Percentiles rank a stretch among this genome's conserved stretches.
These are phyloP conservation scores for Cercospora sp. DNA, from an alignment of 2,329 filamentous ascomycete species.

Conservation along the genomic window DNA sequence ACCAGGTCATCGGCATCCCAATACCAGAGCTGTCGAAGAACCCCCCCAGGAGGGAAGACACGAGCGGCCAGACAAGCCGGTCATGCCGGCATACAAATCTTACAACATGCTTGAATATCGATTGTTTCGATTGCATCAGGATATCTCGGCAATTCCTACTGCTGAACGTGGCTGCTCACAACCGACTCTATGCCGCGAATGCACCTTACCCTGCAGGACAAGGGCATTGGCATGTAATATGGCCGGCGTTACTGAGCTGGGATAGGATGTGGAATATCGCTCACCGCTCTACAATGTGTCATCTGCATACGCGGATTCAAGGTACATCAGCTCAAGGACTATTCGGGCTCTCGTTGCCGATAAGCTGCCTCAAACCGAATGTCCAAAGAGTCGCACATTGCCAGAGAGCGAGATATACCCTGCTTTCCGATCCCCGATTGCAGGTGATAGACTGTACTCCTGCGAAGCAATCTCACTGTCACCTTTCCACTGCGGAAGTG, in stretches of 20 bases:
- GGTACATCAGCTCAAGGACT: too few species aligned
- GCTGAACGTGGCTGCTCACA: not conserved
- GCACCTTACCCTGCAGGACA: not conserved
- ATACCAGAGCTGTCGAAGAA: not conserved
- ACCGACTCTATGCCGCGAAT: not conserved
- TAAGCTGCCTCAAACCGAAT: too few species aligned
- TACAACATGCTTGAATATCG: not conserved
- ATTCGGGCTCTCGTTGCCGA: too few species aligned
- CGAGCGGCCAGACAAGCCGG: not conserved
- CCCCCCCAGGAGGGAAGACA: not conserved
- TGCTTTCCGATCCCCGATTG: too few species aligned
- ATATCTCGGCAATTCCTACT: not conserved
- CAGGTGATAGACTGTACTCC: too few species aligned
- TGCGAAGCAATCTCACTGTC: too few species aligned
- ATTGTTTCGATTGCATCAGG: not conserved
- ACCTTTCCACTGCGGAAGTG: too few species aligned
- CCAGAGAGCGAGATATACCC: too few species aligned
- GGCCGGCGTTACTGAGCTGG: not conserved
- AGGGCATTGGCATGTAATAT: not conserved
- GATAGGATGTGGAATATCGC: not conserved
- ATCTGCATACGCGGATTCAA: too few species aligned
- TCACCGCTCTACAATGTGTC: not conserved
- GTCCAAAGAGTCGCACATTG: too few species aligned
- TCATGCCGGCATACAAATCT: not conserved
- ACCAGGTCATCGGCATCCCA: not conserved